Conservation (phyloP, 306 rosid genomes). For the Cyamopsis tetragonoloba region DNA sequence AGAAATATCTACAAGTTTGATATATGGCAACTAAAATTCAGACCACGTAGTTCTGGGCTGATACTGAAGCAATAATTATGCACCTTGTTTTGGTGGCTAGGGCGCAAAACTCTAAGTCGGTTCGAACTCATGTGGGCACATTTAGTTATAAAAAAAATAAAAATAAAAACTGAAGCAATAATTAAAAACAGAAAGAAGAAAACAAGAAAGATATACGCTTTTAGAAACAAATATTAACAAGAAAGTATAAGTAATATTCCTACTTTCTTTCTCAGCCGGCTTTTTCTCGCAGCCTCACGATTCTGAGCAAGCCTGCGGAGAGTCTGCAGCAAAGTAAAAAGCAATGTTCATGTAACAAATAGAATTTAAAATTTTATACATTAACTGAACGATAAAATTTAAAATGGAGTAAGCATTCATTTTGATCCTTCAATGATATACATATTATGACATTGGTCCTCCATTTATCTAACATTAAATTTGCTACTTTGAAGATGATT, state of each 20-base stretch:
- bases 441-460: neutral
- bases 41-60: neutral
- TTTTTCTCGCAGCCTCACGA: conserved; percentile 93
- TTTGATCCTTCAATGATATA: neutral
- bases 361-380: neutral
- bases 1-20: neutral
- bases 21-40: neutral
- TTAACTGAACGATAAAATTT: neutral
- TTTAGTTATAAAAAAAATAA: too few relatives aligned
- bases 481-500: neutral
- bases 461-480: neutral
- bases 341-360: conserved; percentile 9
- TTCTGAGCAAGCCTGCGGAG: conserved; percentile 90
- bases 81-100: too few relatives aligned
- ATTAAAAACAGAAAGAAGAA: neutral
- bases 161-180: too few relatives aligned
- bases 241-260: neutral
- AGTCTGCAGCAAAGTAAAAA: conserved; percentile 48
- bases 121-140: too few relatives aligned
- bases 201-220: neutral
- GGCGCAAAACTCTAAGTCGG: too few relatives aligned
- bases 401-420: neutral
- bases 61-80: neutral
- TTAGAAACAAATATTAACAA: neutral
- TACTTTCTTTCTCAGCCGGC: conserved; percentile 85